A percentile compares a stretch with the other conserved stretches of the same genome.
Evolutionary conservation across 306 rosid genomes (phyloP).

Genomic region (Dalbergia cochinchinensis): DNA sequence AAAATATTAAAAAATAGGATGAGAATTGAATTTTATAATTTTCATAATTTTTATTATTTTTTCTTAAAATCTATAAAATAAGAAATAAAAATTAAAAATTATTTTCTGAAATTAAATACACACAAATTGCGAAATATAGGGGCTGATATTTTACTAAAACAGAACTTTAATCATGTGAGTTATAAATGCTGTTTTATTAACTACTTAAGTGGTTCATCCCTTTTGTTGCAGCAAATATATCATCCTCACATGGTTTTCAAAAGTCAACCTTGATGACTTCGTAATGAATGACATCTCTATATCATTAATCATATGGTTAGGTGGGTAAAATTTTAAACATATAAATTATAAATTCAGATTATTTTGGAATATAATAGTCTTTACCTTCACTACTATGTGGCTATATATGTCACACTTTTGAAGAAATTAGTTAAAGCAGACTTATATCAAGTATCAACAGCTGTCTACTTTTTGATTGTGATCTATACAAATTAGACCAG

Average conservation of each 20-base stretch:
- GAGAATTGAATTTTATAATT: too few relatives aligned
- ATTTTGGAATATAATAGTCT: not conserved
- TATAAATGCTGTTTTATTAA: too few relatives aligned
- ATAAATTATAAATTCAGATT: not conserved
- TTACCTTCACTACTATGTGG: not conserved
- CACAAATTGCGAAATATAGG: too few relatives aligned
- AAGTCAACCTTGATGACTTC: constrained; percentile 12
- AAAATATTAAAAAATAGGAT: too few relatives aligned
- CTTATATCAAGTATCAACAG: not conserved
- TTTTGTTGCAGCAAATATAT: not conserved
- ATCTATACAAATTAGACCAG: constrained; percentile 1
- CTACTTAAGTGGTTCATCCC: too few relatives aligned
- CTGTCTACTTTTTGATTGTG: not conserved
- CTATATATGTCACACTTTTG: not conserved
- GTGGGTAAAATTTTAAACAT: not conserved
- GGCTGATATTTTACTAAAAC: too few relatives aligned
- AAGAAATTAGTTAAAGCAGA: too few relatives aligned
- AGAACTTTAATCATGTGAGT: too few relatives aligned
- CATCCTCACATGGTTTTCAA: constrained; percentile 1
- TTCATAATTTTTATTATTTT: too few relatives aligned
- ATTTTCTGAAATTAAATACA: too few relatives aligned
- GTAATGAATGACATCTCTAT: not conserved
- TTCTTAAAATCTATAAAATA: too few relatives aligned
- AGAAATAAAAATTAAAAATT: too few relatives aligned
- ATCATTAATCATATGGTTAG: not conserved